Base-by-base conservation (phyloP, 139 green algal genomes). In the Pleodorina starrii region DNA sequence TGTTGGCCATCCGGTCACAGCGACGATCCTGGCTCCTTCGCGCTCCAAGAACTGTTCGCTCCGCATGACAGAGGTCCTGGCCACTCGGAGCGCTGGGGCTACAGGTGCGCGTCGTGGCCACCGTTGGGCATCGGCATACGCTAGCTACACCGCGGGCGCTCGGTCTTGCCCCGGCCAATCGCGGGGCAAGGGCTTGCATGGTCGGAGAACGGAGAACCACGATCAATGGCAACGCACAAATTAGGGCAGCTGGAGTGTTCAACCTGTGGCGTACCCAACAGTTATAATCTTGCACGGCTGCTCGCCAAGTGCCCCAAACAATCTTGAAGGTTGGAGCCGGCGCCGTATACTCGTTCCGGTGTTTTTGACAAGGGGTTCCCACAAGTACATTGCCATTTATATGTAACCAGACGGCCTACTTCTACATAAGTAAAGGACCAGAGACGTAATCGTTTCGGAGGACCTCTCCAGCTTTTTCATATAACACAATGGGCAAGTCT, bases 401-500 rank as follows among this genome's bases (percentile, higher is more conserved):
- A n/a, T n/a, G n/a, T n/a, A n/a, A n/a, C n/a, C n/a, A n/a, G n/a
- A n/a, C n/a, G n/a, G n/a, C n/a, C n/a, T n/a, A n/a, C n/a, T n/a
- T n/a, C n/a, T n/a, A n/a, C n/a, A 57, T 12, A 12, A 57, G 48
- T 57, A 10, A 57, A 57, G 48, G 11, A 57, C 10, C 48, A 57
- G 11, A 57, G 12, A 57, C 48, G 48, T 10, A 57, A 57, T 12
- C 48, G 10, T 12, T 57, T 57, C 11, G 10, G 11, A 57, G 48
- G 48, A 21, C 11, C 48, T 57, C 48, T 57, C 12, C 48, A 21
- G 10, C 48, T 12, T 12, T 57, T 57, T 57, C 11, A 10, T 21
- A 57, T 57, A 57, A 57, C n/a, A n/a, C 48, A 57, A 90, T 90
- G 86, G 86, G 86, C n/a, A 90, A 90, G 86, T 82, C 60, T 2